A percentile compares a stretch with the other conserved stretches of the same genome.
Evolutionary conservation across 2,329 filamentous ascomycete genomes (phyloP).

Genomic region (Ambrosiella xylebori): DNA sequence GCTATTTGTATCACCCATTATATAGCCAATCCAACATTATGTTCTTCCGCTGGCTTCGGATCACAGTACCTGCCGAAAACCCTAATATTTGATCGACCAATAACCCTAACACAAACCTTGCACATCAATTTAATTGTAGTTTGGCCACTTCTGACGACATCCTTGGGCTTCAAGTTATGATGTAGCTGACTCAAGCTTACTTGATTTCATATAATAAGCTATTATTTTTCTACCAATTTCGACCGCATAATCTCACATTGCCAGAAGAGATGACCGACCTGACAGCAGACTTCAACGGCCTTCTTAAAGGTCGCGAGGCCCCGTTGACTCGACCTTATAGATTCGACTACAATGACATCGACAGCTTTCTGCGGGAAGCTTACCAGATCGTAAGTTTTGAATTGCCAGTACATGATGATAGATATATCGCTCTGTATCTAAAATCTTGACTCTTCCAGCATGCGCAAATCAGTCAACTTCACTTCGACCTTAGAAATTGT

Average conservation of each 20-base stretch:
- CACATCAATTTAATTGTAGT: not conserved
- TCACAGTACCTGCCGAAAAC: not conserved
- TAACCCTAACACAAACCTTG: not conserved
- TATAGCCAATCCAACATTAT: not conserved
- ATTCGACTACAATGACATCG: constrained; percentile 38
- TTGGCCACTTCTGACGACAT: constrained; percentile 1
- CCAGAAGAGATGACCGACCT: constrained; percentile 36
- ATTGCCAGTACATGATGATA: not conserved
- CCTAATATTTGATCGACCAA: not conserved
- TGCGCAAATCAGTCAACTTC: constrained; percentile 64
- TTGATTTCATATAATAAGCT: not conserved
- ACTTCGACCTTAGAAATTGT: constrained; percentile 63
- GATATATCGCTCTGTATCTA: not conserved
- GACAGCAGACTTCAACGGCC: constrained; percentile 50
- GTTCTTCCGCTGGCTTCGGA: not conserved
- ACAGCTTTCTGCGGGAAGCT: constrained; percentile 85
- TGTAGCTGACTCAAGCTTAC: not conserved
- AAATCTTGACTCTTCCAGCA: constrained; percentile 39
- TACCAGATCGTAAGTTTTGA: constrained; percentile 59
- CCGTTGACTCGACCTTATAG: constrained; percentile 25
- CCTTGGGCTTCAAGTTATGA: not conserved
- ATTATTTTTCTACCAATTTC: not conserved
- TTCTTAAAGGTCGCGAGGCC: constrained; percentile 43
- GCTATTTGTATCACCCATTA: not conserved
- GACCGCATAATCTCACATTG: not conserved